These are phyloP conservation scores for Staphylotrichum longicolle DNA, from an alignment of 495 filamentous ascomycete species.

Conservation along the genomic window DNA sequence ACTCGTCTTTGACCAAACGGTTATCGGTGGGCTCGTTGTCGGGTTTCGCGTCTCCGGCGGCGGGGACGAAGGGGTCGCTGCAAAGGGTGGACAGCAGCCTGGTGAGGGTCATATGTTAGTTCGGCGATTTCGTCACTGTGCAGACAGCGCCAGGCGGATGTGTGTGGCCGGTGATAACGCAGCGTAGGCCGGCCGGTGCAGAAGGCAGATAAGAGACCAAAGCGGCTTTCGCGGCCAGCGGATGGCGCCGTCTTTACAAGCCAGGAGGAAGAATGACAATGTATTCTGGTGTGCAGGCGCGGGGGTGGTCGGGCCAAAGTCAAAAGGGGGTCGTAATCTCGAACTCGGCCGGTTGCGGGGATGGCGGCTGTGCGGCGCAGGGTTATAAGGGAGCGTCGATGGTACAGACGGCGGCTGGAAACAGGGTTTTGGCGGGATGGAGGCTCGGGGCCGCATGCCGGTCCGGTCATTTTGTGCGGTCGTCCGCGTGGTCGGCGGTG, in stretches of 20 bases:
- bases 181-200: constrained; percentile 6
- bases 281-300: neutral
- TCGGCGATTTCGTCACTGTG: constrained; percentile 28
- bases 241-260: constrained; percentile 5
- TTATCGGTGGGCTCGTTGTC: constrained; percentile 13
- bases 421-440: constrained; percentile 11
- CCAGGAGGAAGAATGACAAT: neutral
- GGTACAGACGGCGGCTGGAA: constrained; percentile 5
- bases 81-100: constrained; percentile 33
- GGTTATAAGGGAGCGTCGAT: constrained; percentile 28
- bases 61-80: constrained; percentile 25
- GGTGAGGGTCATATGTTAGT: constrained; percentile 35
- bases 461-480: constrained; percentile 11
- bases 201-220: constrained; percentile 10
- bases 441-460: constrained; percentile 1
- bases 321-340: constrained; percentile 12
- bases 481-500: constrained; percentile 18
- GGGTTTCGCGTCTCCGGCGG: constrained; percentile 3
- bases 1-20: constrained; percentile 3
- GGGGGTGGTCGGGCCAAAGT: constrained; percentile 19
- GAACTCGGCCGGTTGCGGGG: constrained; percentile 18
- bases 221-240: constrained; percentile 1
- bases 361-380: constrained; percentile 27
- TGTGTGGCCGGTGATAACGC: constrained; percentile 21
- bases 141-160: constrained; percentile 19